A percentile compares a stretch with the other conserved stretches of the same genome.
phyloP scores from a whole-genome alignment of 768 basidiomycete species.

The Kwoniella dendrophila region DNA sequence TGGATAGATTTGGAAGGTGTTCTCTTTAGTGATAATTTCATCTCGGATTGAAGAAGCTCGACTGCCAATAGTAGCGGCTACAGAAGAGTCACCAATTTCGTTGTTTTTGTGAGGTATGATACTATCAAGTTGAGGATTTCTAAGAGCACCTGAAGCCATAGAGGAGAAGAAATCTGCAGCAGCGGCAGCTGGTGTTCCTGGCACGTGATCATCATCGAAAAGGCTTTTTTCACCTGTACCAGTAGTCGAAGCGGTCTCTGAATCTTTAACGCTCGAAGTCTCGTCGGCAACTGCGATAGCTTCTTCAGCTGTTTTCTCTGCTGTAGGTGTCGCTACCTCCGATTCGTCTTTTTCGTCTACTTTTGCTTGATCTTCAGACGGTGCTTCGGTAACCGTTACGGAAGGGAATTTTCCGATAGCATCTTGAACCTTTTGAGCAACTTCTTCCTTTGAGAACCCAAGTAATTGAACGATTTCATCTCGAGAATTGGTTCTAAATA shows the following conservation, averaged over 20 bases:
- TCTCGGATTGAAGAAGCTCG: slow-evolving; percentile 75
- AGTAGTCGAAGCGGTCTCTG: slow-evolving; percentile 40
- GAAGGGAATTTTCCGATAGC: slow-evolving; percentile 66
- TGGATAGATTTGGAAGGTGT: slow-evolving; percentile 89
- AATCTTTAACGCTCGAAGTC: slow-evolving; percentile 30
- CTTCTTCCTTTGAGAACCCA: slow-evolving; percentile 87
- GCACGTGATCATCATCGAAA: slow-evolving; percentile 69
- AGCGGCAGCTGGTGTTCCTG: slow-evolving; percentile 68
- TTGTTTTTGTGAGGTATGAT: slow-evolving; percentile 70
- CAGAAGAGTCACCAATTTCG: slow-evolving; percentile 82
- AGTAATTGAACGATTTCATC: slow-evolving; percentile 87
- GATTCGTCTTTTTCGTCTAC: slow-evolving; percentile 53
- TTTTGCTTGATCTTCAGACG: background rate
- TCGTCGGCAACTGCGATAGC: slow-evolving; percentile 23
- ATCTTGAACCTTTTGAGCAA: slow-evolving; percentile 74
- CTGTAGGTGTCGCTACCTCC: slow-evolving; percentile 48
- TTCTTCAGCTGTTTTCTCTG: slow-evolving; percentile 54
- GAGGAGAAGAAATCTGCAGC: slow-evolving; percentile 81
- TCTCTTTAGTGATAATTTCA: slow-evolving; percentile 68
- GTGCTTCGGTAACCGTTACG: background rate
- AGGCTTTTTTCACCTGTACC: slow-evolving; percentile 77
- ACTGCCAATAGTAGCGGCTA: slow-evolving; percentile 93
- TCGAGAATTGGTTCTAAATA: slow-evolving; percentile 85
- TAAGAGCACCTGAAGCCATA: slow-evolving; percentile 62
- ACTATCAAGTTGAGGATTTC: slow-evolving; percentile 58